Conservation (phyloP, 768 basidiomycete species). For the Pulveroboletus ravenelii region DNA sequence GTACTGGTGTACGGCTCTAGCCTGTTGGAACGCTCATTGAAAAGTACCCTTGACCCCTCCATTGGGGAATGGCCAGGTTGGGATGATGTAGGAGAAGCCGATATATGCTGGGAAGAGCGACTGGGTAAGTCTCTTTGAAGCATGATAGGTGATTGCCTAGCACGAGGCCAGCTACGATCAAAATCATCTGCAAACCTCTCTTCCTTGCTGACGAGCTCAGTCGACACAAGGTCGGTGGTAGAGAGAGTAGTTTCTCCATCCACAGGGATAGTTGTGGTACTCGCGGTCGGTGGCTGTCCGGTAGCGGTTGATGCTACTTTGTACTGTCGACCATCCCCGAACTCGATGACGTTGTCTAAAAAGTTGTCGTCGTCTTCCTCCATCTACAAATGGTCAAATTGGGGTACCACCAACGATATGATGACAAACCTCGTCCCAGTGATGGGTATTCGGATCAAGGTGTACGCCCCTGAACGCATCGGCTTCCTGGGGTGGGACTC, state of each 20-base stretch:
- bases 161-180: constrained; percentile 93
- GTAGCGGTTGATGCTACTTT: constrained; percentile 57
- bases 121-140: constrained; percentile 39
- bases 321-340: constrained; percentile 92
- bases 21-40: constrained; percentile 91
- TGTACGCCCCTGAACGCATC: constrained; percentile 95
- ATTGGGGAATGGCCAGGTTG: constrained; percentile 44
- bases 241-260: constrained; percentile 14
- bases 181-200: constrained; percentile 92
- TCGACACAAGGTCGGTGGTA: constrained; percentile 18
- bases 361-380: constrained; percentile 93
- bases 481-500: constrained; percentile 74
- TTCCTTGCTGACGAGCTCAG: constrained; percentile 66
- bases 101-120: constrained; percentile 30
- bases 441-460: constrained; percentile 87
- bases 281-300: constrained; percentile 23
- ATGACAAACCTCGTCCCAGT: constrained; percentile 91
- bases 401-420: constrained; percentile 4
- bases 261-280: constrained; percentile 7
- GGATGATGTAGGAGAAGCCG: constrained; percentile 33
- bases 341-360: constrained; percentile 85
- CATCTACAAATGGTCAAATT: constrained; percentile 46
- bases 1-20: constrained; percentile 74
- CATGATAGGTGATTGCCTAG: constrained; percentile 44
- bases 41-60: constrained; percentile 71